Base-by-base conservation (phyloP, 2,329 filamentous ascomycete species). In the Dothistroma septosporum region DNA sequence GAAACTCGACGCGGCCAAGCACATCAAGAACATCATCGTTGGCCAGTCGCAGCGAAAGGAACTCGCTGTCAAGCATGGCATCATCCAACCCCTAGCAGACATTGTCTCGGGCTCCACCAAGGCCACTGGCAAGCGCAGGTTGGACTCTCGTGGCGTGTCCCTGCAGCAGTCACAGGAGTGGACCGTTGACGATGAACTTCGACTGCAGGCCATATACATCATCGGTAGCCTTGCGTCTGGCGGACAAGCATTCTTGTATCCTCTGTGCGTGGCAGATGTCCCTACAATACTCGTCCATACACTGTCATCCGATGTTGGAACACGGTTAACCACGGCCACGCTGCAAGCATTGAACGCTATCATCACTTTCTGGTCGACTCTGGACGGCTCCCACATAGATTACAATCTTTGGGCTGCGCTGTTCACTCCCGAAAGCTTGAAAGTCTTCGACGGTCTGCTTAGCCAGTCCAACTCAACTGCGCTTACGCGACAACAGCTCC, bases 31-130 rank as follows among this genome's bases (percentile, higher is more conserved):
- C 75, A 89, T 94, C 64, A 83, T 96, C 53, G 86, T 96, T 62
- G 94, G 94, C 24, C 91, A 97, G 75, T 83, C 89, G 35, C 87
- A 93, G 74, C 87, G 88, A 74, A 99, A 99, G 76, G 88, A 93
- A 76, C 77, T 85, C 59, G 92, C 88, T 80, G 82, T 97, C 46
- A 80, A 80, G 60, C 78, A 85, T 58, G 92, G 92, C 19, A 80
- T 90, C 31, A 76, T 94, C 52, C 82, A 85, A 57, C 82, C 83
- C 35, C 78, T 90, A 53, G 79, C 85, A 31, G 78, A 80, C 37
- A 74, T 85, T 55, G 75, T 88, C 44, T 74, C 75, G 58, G 72
- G 72, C 16, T 71, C 73, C 49, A 70, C 75, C 68, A 76, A 78
- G 75, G 72, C 74, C 76, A 69, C 75, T 73, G 74, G 79, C 60